These are phyloP conservation scores for Phytophthora capsici DNA, from an alignment of 352 stramenopile species.

Conservation along the genomic window DNA sequence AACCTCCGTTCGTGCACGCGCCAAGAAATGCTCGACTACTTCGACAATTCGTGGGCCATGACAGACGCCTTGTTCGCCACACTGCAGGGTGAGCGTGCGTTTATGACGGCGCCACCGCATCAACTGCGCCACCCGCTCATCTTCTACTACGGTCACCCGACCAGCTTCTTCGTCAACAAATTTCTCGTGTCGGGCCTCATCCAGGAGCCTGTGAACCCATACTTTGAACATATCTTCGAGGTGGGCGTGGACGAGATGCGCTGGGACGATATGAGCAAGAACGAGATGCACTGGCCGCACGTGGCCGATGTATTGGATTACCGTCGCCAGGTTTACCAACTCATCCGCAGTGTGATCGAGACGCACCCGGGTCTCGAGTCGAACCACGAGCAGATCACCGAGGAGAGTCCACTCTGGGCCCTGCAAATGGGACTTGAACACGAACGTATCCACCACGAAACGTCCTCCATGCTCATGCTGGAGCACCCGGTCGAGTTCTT, in stretches of 20 bases:
- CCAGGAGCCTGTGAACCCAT: slow-evolving; percentile 86
- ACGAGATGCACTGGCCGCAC: slow-evolving; percentile 94
- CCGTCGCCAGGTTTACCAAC: slow-evolving; percentile 91
- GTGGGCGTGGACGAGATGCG: slow-evolving; percentile 98
- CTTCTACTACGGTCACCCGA: slow-evolving; percentile 98
- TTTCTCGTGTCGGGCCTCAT: slow-evolving; percentile 93
- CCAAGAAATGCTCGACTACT: slow-evolving; percentile 92
- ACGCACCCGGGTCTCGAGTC: slow-evolving; percentile 87
- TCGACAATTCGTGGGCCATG: slow-evolving; percentile 96
- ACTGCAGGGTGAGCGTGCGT: slow-evolving; percentile 91
- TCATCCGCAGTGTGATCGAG: slow-evolving; percentile 88
- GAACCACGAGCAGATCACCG: slow-evolving; percentile 78
- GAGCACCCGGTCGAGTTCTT: slow-evolving; percentile 93
- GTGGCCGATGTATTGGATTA: slow-evolving; percentile 93
- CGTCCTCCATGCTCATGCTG: slow-evolving; percentile 95
- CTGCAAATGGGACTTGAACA: slow-evolving; percentile 97
- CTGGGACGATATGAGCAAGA: slow-evolving; percentile 99
- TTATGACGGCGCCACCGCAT: slow-evolving; percentile 92
- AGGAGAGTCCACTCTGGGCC: slow-evolving; percentile 92
- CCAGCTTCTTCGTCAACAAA: slow-evolving; percentile 98
- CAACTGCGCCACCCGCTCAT: slow-evolving; percentile 96
- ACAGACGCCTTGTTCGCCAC: slow-evolving; percentile 94
- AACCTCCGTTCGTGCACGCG: slow-evolving; percentile 87
- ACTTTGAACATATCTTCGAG: slow-evolving; percentile 97
- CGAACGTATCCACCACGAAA: slow-evolving; percentile 98